These are phyloP conservation scores for Panicum miliaceum DNA, from an alignment of 176 grass and related monocot genomes.

Conservation along the genomic window DNA sequence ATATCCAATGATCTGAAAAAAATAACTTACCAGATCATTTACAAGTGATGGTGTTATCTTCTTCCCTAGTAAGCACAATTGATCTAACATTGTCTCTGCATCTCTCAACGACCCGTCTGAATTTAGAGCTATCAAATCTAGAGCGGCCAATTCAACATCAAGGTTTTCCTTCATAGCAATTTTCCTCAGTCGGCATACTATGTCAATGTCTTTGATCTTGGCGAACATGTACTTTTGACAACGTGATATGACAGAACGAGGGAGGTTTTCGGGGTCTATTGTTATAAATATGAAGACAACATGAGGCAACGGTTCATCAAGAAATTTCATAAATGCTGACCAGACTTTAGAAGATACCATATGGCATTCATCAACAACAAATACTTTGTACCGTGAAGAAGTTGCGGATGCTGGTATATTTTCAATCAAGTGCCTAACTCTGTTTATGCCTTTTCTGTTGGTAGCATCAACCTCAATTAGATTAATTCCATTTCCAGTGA, in stretches of 20 bases:
- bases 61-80: constrained; percentile 92
- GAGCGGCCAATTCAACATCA: constrained; percentile 85
- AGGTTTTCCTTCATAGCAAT: constrained; percentile 72
- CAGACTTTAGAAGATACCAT: constrained; percentile 90
- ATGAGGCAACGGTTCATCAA: constrained; percentile 80
- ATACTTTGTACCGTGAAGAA: constrained; percentile 78
- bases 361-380: constrained; percentile 93
- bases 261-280: constrained; percentile 76
- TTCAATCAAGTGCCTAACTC: constrained; percentile 74
- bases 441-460: constrained; percentile 81
- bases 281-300: constrained; percentile 95
- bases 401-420: constrained; percentile 70
- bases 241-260: constrained; percentile 71
- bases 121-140: constrained; percentile 88
- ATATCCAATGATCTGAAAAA: constrained; percentile 29
- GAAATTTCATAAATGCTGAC: constrained; percentile 85
- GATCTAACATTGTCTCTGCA: constrained; percentile 97
- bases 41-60: constrained; percentile 86
- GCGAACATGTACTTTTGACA: constrained; percentile 87
- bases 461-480: constrained; percentile 92
- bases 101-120: constrained; percentile 92
- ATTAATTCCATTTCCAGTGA: constrained; percentile 60
- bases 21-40: constrained; percentile 79
- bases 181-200: constrained; percentile 73
- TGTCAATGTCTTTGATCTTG: constrained; percentile 87